Percentiles rank a stretch among this genome's conserved stretches.
Evolutionary conservation across 1,284 basidiomycete genomes (phyloP).

Genomic region (Lignosus rhinocerotis): DNA sequence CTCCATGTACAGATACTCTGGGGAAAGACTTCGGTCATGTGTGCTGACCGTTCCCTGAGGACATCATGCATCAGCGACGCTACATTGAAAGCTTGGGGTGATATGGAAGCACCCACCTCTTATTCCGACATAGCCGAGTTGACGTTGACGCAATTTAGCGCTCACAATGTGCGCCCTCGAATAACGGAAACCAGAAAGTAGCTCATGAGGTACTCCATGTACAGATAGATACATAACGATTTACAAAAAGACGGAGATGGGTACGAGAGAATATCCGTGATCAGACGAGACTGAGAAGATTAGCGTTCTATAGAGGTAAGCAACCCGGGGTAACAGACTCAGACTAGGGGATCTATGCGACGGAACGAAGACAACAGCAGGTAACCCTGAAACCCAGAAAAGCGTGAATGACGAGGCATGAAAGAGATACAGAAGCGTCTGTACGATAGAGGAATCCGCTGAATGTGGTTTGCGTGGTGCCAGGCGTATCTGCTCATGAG

Average conservation of each 20-base stretch:
- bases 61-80: not conserved
- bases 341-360: not conserved
- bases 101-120: no score
- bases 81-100: no score
- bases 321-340: not conserved
- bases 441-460: not conserved
- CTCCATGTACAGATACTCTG: no score
- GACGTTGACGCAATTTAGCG: no score
- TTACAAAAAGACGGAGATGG: not conserved
- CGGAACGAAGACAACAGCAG: not conserved
- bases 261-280: not conserved
- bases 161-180: no score
- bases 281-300: not conserved
- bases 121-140: no score
- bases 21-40: no score
- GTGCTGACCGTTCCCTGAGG: no score
- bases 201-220: not conserved
- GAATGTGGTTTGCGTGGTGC: not conserved
- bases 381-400: not conserved
- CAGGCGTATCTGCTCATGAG: not conserved
- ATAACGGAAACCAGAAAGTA: no score
- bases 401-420: not conserved
- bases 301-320: not conserved
- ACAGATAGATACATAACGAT: not conserved
- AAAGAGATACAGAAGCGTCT: not conserved